Evolutionary conservation across 176 grass and related monocot species (phyloP).

Genomic region (Zoysia pacifica): DNA sequence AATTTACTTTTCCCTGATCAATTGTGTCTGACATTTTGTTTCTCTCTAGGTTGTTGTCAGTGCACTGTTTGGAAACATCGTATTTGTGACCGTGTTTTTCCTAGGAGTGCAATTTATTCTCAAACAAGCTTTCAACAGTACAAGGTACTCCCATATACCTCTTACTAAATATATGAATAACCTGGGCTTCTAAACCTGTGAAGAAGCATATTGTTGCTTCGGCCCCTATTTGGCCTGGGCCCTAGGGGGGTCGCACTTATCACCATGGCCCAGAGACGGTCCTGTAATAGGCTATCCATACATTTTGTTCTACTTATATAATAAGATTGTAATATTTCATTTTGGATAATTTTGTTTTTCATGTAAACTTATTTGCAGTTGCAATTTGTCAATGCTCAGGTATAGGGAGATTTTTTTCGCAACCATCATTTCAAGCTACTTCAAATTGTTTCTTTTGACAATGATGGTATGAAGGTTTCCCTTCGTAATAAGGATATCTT

Average conservation of each 20-base stretch:
- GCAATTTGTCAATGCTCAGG: slow-evolving; percentile 49
- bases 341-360: background rate
- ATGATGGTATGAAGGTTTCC: slow-evolving; percentile 63
- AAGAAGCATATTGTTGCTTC: too few relatives aligned
- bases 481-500: slow-evolving; percentile 1
- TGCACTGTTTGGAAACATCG: slow-evolving; percentile 63
- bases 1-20: slow-evolving; percentile 4
- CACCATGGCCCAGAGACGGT: background rate
- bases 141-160: slow-evolving; percentile 44
- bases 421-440: slow-evolving; percentile 85
- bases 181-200: too few relatives aligned
- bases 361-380: background rate
- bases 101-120: slow-evolving; percentile 60
- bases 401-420: slow-evolving; percentile 68
- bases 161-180: slow-evolving; percentile 10
- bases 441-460: slow-evolving; percentile 81
- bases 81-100: slow-evolving; percentile 67
- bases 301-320: slow-evolving; percentile 11
- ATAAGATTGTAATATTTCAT: slow-evolving; percentile 23
- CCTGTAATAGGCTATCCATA: background rate
- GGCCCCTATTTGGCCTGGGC: too few relatives aligned
- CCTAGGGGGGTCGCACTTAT: too few relatives aligned
- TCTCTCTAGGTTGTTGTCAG: slow-evolving; percentile 59
- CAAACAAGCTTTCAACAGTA: slow-evolving; percentile 51
- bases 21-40: slow-evolving; percentile 3